Conservation (phyloP, 495 filamentous ascomycete species). For the Penicillium alfredii region DNA sequence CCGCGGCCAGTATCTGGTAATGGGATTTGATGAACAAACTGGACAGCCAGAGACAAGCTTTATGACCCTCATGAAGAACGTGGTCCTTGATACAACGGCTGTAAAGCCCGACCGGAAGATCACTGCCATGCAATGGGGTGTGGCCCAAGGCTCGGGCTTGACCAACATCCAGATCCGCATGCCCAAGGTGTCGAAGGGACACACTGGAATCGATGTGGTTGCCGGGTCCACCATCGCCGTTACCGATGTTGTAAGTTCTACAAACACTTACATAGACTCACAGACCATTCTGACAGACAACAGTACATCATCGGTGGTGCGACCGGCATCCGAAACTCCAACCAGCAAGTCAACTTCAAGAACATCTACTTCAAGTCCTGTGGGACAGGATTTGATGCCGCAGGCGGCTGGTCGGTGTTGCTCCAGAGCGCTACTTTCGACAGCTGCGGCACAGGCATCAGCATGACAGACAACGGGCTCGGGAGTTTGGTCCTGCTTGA, state of each 20-base stretch:
- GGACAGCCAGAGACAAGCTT: constrained; percentile 37
- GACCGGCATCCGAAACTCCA: constrained; percentile 42
- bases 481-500: constrained; percentile 50
- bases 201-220: constrained; percentile 45
- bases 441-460: constrained; percentile 26
- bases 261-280: neutral
- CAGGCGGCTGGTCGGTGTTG: constrained; percentile 36
- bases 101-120: constrained; percentile 22
- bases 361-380: constrained; percentile 38
- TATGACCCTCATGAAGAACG: constrained; percentile 38
- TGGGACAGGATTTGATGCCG: constrained; percentile 32
- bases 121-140: constrained; percentile 56
- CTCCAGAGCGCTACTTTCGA: constrained; percentile 34
- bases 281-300: constrained; percentile 10
- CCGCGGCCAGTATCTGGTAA: constrained; percentile 23
- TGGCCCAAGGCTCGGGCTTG: constrained; percentile 61
- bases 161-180: constrained; percentile 71
- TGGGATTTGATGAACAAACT: constrained; percentile 28
- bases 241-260: constrained; percentile 41
- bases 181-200: constrained; percentile 45
- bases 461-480: constrained; percentile 29
- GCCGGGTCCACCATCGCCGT: constrained; percentile 43
- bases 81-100: constrained; percentile 35
- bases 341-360: constrained; percentile 51
- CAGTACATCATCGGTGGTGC: constrained; percentile 46